Conservation (phyloP, 257 asterid genomes). For the Scutellaria galericulata region DNA sequence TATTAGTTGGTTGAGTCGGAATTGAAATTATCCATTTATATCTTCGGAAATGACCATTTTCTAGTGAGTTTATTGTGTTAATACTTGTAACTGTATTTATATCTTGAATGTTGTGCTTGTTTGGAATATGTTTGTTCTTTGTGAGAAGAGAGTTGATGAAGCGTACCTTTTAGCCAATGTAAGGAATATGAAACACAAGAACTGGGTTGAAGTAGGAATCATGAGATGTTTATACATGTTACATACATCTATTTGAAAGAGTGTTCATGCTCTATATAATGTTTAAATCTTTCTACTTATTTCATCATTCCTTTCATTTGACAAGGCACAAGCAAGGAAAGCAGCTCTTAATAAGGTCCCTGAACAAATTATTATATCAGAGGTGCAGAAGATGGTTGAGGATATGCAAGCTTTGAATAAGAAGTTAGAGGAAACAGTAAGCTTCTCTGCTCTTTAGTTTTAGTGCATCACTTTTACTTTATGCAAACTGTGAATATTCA, state of each 20-base stretch:
- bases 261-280: neutral
- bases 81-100: neutral
- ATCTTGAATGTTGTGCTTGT: neutral
- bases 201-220: neutral
- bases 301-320: slow-evolving; percentile 20
- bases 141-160: neutral
- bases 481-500: neutral
- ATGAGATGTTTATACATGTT: neutral
- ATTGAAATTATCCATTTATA: neutral
- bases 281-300: neutral
- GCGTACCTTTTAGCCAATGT: neutral
- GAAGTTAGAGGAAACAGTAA: slow-evolving; percentile 86
- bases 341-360: slow-evolving; percentile 68
- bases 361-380: slow-evolving; percentile 81
- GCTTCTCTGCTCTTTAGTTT: slow-evolving; percentile 36
- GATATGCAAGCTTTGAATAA: slow-evolving; percentile 89
- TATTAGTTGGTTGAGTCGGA: neutral
- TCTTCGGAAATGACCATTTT: neutral
- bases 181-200: neutral
- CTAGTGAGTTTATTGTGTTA: neutral
- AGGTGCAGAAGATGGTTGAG: slow-evolving; percentile 84
- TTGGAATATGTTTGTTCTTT: neutral
- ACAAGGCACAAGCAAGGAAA: slow-evolving; percentile 72
- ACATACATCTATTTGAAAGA: neutral
- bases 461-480: neutral